Base-by-base conservation (phyloP, 2,329 filamentous ascomycete genomes). In the Aspergillus brunneoviolaceus region DNA sequence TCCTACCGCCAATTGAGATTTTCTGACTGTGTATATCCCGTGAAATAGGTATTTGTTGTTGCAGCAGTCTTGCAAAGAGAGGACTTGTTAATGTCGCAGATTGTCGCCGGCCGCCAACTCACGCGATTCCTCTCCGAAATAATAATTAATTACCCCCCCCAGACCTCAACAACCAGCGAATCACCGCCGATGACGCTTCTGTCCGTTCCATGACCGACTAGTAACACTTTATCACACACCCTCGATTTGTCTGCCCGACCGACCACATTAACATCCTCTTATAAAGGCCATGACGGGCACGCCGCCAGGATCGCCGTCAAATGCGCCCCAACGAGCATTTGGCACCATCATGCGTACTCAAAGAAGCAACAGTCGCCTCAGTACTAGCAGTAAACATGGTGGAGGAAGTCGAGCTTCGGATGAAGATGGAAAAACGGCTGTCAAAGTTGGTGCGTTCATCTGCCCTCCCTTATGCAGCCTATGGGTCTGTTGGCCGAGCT, bases 381-480 rank as follows among this genome's bases (percentile, higher is more conserved):
- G 92, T 80, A 89, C 89, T 81, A 76, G 78, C 65, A 88, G 90
- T 79, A 94, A 90, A 76, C 80, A 83, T 55, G 88, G 87, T 55
- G 87, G 86, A 70, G 87, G 89, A 64, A 96, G 91, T 78, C 86
- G 91, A 72, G 89, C 89, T 25, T 96, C 92, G 0, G 93, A 97
- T 70, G 93, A 97, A 69, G 93, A 96, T 75, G 85, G 84, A 64
- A 93, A 90, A 75, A 96, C 93, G 6, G 91, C 93, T 27, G 93
- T 97, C 79, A 95, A 91, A 94, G 93, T 97, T 74, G 93, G 93
- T 97, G 85, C 70, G 92, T 90, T 65, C 50, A 21, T 23, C 16
- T 4, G 0, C 49, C 48, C 45, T 27, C 29, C 9, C 16, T 50
- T 27, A 48, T 51, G 16, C 31, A 39, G 33, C 16, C 0, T 19